These are phyloP conservation scores for Acaromyces ingoldii DNA, from an alignment of 1,284 basidiomycete genomes.

Conservation along the genomic window DNA sequence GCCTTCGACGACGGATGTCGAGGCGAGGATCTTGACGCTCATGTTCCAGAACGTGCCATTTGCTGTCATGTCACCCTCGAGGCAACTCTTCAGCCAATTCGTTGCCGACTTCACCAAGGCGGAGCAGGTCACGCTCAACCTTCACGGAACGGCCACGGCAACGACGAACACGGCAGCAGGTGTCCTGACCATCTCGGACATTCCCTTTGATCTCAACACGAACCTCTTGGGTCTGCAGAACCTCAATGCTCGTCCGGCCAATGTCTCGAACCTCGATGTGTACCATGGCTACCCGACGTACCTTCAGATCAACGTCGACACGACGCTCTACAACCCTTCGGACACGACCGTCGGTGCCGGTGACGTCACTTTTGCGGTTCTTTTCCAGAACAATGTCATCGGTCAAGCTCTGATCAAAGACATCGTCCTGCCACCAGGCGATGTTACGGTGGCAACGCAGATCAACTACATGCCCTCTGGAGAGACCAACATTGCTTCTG, in stretches of 20 bases:
- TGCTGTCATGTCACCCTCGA: conserved; percentile 57
- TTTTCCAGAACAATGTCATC: conserved; percentile 61
- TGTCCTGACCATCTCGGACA: conserved; percentile 58
- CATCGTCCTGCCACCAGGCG: conserved; percentile 29
- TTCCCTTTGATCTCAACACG: conserved; percentile 64
- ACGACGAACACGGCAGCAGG: conserved; percentile 67
- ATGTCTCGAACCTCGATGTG: conserved; percentile 64
- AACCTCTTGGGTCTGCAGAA: conserved; percentile 66
- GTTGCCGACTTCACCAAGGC: conserved; percentile 63
- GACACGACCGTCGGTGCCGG: conserved; percentile 67
- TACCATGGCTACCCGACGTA: conserved; percentile 65
- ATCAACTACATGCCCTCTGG: conserved; percentile 66
- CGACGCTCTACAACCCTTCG: conserved; percentile 54
- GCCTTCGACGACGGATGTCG: conserved; percentile 63
- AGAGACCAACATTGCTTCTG: conserved; percentile 57
- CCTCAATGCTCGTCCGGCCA: conserved; percentile 61
- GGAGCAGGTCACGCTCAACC: conserved; percentile 57
- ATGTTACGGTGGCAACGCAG: conserved; percentile 52
- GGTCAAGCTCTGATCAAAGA: conserved; percentile 61
- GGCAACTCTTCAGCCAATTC: conserved; percentile 60
- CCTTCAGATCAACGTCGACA: conserved; percentile 65
- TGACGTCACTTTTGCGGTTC: conserved; percentile 62
- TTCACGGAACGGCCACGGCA: conserved; percentile 63
- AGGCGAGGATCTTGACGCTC: conserved; percentile 62
- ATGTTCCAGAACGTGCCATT: conserved; percentile 64